Conservation (phyloP, 345 rosid species). For the Syzygium aqueum region DNA sequence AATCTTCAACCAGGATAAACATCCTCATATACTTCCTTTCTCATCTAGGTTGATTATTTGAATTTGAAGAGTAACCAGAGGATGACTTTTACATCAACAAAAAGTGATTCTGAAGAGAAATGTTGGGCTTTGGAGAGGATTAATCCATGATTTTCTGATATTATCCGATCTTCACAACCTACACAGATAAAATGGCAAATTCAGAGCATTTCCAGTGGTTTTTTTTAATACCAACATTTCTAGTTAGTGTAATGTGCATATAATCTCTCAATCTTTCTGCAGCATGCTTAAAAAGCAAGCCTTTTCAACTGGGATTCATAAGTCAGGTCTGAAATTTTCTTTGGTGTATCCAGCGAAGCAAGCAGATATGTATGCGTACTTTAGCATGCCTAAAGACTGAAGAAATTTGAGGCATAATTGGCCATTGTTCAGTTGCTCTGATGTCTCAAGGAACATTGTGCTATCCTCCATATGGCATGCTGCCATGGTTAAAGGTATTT, state of each 20-base stretch:
- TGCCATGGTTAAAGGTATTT: background rate
- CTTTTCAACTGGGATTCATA: background rate
- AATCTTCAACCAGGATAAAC: background rate
- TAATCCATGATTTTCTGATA: conserved; percentile 27
- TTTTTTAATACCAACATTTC: background rate
- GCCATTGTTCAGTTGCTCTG: background rate
- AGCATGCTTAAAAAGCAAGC: background rate
- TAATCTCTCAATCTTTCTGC: background rate
- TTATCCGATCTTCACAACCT: background rate
- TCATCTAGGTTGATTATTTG: conserved; percentile 71
- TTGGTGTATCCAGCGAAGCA: background rate
- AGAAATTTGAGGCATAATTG: background rate
- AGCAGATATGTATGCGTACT: background rate
- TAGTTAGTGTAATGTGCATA: background rate
- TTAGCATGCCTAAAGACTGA: background rate
- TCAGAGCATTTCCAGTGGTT: background rate
- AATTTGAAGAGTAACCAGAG: conserved; percentile 78
- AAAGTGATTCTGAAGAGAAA: conserved; percentile 30
- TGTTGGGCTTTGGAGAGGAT: conserved; percentile 58
- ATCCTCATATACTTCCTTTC: background rate
- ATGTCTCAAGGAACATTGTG: background rate
- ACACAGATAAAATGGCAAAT: background rate
- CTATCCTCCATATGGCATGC: background rate
- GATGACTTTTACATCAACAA: conserved; percentile 33
- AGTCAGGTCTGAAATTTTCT: background rate